phyloP scores from a whole-genome alignment of 2,329 filamentous ascomycete genomes.

The Dothideomycetes sp. region DNA sequence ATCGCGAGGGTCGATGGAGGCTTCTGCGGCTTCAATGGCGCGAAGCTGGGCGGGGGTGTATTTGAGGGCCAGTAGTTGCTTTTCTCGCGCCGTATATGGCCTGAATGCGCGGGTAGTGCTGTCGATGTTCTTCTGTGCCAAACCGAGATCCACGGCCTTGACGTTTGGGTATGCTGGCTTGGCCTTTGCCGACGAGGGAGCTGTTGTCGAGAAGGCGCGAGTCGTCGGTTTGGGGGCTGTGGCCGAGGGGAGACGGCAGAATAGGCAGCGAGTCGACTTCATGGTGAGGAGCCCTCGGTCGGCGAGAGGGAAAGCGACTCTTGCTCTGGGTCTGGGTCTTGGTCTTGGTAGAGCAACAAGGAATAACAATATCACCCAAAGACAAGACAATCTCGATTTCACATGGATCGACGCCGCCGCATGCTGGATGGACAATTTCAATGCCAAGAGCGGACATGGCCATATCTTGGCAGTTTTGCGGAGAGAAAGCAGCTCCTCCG shows the following conservation, averaged over 20 bases:
- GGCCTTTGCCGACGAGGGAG: conserved; percentile 28
- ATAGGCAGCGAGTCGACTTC: conserved; percentile 34
- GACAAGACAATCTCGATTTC: no score
- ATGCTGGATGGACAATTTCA: no score
- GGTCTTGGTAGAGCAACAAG: no score
- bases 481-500: no score
- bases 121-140: conserved; percentile 16
- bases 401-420: no score
- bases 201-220: conserved; percentile 32
- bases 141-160: conserved; percentile 32
- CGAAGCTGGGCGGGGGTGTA: conserved; percentile 77
- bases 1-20: conserved; percentile 64
- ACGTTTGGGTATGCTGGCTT: conserved; percentile 35
- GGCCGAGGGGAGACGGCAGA: conserved; percentile 26
- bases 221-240: conserved; percentile 18
- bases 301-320: no score
- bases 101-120: conserved; percentile 39
- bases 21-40: conserved; percentile 73
- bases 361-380: no score
- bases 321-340: no score
- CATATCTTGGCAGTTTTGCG: no score
- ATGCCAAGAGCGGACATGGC: no score
- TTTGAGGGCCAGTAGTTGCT: conserved; percentile 49
- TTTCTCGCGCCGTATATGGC: conserved; percentile 59
- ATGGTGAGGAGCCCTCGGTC: no score